Evolutionary conservation across 345 rosid species (phyloP), one percentile per base, ranked within the genome.

Genomic region (Carallia brachiata): DNA sequence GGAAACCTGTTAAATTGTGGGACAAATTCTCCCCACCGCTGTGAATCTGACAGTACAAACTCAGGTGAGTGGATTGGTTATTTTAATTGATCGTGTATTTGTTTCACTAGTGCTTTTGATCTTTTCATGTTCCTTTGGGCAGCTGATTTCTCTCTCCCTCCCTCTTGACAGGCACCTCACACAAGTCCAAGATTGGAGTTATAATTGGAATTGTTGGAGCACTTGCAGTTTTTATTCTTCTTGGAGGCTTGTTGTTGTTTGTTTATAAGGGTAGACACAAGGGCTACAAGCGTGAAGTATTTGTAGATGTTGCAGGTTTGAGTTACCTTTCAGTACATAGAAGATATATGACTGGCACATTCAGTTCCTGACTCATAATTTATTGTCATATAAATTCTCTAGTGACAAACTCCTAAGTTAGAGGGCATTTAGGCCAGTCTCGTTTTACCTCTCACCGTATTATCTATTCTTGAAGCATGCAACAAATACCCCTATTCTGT

Each of bases 221-320:
- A 78, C 62, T 86, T 63, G 19, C 78, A 63, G 55, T 87, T 39
- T 73, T 87, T 65, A 80, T 89, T 34, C 74, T 93, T 52, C 53
- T 73, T 69, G 89, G 87, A 73, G 83, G 85, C 73, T 66, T 86
- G 66, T 62, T 89, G 59, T 81, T 86, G 73, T 73, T 83, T 47
- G 53, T 87, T 71, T 91, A 76, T 81, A 89, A 80, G 83, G 82
- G 87, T 77, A 86, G 78, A 74, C 84, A 74, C 62, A 86, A 80
- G 79, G 87, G 93, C 70, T 81, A 78, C 82, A 94, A 59, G 70
- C 89, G 82, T 52, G 98, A 94, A 75, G 87, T 84, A 3, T 94
- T 84, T 68, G 97, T 88, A n/a, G 98, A 94, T 82, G 98, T 91
- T 66, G 83, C 97, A 88, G 97, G 97, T 91, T 66, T 67, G 82